These are phyloP conservation scores for Trichoderma polysporum DNA, from an alignment of 2,329 filamentous ascomycete species.

Conservation along the genomic window DNA sequence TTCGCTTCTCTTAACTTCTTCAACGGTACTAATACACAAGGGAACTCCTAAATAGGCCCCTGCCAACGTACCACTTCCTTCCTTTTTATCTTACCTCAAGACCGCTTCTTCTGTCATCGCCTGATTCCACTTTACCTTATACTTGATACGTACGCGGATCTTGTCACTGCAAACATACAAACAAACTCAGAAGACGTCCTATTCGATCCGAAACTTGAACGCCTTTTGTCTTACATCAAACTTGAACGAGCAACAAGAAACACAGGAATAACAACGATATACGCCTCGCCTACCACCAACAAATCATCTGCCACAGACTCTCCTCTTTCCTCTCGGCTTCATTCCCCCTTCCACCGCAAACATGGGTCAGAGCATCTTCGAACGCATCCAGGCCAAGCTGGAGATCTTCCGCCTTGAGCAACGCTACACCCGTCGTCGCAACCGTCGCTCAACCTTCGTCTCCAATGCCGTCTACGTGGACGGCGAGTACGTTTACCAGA, in stretches of 20 bases:
- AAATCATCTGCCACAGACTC: background rate
- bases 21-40: slow-evolving; percentile 18
- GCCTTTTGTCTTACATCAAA: background rate
- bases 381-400: slow-evolving; percentile 66
- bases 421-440: slow-evolving; percentile 85
- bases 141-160: background rate
- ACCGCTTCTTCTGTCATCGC: background rate
- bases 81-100: background rate
- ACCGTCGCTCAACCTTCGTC: slow-evolving; percentile 83
- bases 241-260: slow-evolving; percentile 1
- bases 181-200: background rate
- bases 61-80: slow-evolving; percentile 9
- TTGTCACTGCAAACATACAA: background rate
- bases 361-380: slow-evolving; percentile 55
- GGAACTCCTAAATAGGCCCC: background rate
- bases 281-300: background rate
- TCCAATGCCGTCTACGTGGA: slow-evolving; percentile 91
- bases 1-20: background rate
- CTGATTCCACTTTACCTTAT: background rate
- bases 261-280: background rate
- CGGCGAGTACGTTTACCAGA: slow-evolving; percentile 88
- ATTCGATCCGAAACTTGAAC: background rate
- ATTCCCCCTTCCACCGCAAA: slow-evolving; percentile 25
- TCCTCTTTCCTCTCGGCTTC: background rate
- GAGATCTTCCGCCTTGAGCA: slow-evolving; percentile 95